Evolutionary conservation across 331 rosid species (phyloP).

Genomic region (Erythrophleum ivorense): DNA sequence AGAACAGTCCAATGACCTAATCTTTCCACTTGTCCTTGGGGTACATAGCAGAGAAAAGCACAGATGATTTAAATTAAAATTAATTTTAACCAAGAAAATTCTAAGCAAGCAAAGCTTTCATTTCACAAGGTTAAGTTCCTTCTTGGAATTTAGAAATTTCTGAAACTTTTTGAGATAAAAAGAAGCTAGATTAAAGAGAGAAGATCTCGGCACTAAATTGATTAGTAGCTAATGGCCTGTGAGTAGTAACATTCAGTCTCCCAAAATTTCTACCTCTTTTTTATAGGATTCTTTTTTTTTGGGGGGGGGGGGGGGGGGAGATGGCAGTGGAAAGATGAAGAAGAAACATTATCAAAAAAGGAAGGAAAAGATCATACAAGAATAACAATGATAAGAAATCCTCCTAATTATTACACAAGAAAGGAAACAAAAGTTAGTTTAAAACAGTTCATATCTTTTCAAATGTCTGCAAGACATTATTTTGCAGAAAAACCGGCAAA

Average conservation of each 20-base stretch:
- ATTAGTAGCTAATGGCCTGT: background rate
- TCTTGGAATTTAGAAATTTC: background rate
- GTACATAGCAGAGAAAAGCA: background rate
- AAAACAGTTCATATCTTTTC: background rate
- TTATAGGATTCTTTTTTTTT: background rate
- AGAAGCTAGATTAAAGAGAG: background rate
- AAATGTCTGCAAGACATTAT: background rate
- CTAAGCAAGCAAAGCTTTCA: constrained; percentile 9
- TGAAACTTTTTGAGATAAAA: background rate
- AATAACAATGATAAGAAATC: constrained; percentile 14
- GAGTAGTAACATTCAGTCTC: background rate
- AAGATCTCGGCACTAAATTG: background rate
- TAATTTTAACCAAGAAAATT: background rate
- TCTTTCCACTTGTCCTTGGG: background rate
- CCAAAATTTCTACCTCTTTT: background rate
- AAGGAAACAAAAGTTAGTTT: too few species aligned
- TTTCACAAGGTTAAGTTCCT: constrained; percentile 8
- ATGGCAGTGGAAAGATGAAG: too few species aligned
- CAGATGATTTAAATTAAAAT: background rate
- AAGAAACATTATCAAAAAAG: background rate
- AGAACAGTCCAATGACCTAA: background rate
- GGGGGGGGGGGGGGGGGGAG: too few species aligned
- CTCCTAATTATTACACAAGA: background rate
- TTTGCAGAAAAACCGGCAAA: too few species aligned
- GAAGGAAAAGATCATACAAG: background rate